phyloP scores from a whole-genome alignment of 495 filamentous ascomycete genomes.

The Coniosporium apollinis region DNA sequence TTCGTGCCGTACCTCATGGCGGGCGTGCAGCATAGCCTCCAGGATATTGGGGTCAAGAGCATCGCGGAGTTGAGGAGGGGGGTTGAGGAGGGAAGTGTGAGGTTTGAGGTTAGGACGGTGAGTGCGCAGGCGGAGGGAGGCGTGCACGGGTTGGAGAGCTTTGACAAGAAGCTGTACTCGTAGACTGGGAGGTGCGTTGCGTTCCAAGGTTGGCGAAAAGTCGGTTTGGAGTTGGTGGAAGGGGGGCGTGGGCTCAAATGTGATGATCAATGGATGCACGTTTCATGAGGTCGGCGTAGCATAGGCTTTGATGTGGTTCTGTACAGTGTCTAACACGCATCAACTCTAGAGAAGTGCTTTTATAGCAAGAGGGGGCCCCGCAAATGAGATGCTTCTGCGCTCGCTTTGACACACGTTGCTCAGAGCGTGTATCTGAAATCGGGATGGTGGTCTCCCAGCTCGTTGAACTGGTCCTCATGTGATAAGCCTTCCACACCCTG shows the following conservation, averaged over 20 bases:
- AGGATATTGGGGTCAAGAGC: constrained; percentile 81
- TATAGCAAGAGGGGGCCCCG: no score
- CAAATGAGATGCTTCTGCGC: no score
- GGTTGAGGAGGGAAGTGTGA: constrained; percentile 58
- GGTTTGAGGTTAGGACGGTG: constrained; percentile 86
- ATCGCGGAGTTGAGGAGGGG: constrained; percentile 56
- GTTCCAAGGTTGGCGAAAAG: no score
- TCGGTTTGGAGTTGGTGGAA: no score
- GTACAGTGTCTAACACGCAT: no score
- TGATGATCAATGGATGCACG: no score
- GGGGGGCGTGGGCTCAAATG: no score
- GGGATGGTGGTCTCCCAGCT: constrained; percentile 29
- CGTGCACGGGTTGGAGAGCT: constrained; percentile 90
- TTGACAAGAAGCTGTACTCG: constrained; percentile 98
- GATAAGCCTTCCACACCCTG: no score
- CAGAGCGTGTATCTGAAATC: constrained; percentile 30
- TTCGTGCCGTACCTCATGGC: constrained; percentile 92
- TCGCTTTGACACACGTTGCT: constrained; percentile 2
- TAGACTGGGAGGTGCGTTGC: no score
- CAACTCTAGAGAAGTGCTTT: no score
- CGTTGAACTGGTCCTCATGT: constrained; percentile 19
- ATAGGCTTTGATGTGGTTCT: no score
- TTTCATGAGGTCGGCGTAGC: no score
- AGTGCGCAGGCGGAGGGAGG: constrained; percentile 92
- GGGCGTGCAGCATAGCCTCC: constrained; percentile 89